Evolutionary conservation across 2,329 filamentous ascomycete genomes (phyloP).

Genomic region (Fusarium nygamai): DNA sequence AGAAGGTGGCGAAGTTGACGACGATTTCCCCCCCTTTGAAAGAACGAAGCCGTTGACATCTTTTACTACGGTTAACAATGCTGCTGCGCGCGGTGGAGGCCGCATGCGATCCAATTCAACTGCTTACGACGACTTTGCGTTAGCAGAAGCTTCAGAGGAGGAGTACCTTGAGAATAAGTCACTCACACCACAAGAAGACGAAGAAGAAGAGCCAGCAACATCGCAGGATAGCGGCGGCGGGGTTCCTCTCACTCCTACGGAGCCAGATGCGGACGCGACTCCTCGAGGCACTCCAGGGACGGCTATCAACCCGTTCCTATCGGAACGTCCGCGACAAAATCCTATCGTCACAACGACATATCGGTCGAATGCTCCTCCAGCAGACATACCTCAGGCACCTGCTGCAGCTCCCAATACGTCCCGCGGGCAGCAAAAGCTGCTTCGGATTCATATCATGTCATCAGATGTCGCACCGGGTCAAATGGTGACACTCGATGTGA

Average conservation of each 20-base stretch:
- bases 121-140: conserved; percentile 83
- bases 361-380: conserved; percentile 62
- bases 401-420: conserved; percentile 54
- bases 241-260: conserved; percentile 37
- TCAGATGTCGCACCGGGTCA: conserved; percentile 77
- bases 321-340: conserved; percentile 58
- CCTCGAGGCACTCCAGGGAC: conserved; percentile 40
- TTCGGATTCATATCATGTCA: conserved; percentile 77
- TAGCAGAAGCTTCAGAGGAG: conserved; percentile 75
- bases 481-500: conserved; percentile 78
- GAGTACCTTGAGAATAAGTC: conserved; percentile 76
- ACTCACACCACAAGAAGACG: conserved; percentile 73
- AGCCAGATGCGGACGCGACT: conserved; percentile 46
- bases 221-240: conserved; percentile 44
- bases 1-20: conserved; percentile 84
- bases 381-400: conserved; percentile 65
- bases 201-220: conserved; percentile 47
- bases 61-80: conserved; percentile 85
- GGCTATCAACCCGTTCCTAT: conserved; percentile 46
- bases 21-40: conserved; percentile 83
- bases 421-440: conserved; percentile 74
- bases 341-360: conserved; percentile 71
- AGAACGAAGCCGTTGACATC: conserved; percentile 78
- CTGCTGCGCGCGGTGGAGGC: conserved; percentile 72
- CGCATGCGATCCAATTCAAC: conserved; percentile 75